Evolutionary conservation across 1,284 basidiomycete species (phyloP).

Genomic region (Takashimella tepidaria): DNA sequence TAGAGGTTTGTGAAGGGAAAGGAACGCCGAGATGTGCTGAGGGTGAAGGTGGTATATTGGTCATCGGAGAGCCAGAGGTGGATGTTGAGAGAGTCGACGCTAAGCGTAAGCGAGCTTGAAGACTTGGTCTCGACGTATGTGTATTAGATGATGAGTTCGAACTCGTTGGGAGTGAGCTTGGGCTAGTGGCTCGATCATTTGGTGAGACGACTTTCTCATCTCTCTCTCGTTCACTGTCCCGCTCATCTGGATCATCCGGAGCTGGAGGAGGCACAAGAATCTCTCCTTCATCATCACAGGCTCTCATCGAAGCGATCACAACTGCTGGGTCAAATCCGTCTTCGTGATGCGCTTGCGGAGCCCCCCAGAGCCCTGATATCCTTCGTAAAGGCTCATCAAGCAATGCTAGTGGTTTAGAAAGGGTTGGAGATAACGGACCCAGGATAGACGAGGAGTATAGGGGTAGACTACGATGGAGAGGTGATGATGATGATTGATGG

Average conservation of each 20-base stretch:
- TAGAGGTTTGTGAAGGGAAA: not conserved
- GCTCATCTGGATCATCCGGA: not conserved
- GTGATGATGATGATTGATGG: not conserved
- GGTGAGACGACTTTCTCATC: constrained; percentile 1
- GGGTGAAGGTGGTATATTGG: constrained; percentile 6
- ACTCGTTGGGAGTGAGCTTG: not conserved
- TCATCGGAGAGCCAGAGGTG: constrained; percentile 6
- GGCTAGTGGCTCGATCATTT: not conserved
- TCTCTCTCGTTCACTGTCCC: not conserved
- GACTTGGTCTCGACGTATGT: not conserved
- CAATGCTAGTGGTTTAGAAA: constrained; percentile 12
- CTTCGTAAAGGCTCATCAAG: constrained; percentile 32
- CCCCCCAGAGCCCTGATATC: constrained; percentile 31
- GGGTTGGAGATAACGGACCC: constrained; percentile 3
- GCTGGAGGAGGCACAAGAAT: not conserved
- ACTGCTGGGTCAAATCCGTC: constrained; percentile 31
- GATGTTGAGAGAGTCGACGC: constrained; percentile 15
- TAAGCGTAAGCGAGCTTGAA: not conserved
- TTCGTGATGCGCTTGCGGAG: constrained; percentile 10
- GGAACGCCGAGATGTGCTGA: constrained; percentile 1
- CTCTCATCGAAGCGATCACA: constrained; percentile 19
- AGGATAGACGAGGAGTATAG: not conserved
- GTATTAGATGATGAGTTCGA: no score
- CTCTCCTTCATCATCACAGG: constrained; percentile 9
- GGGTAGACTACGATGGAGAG: constrained; percentile 6